Evolutionary conservation across 1,284 basidiomycete genomes (phyloP), one percentile per base, ranked within the genome.

Genomic region (Heliocybe sulcata): DNA sequence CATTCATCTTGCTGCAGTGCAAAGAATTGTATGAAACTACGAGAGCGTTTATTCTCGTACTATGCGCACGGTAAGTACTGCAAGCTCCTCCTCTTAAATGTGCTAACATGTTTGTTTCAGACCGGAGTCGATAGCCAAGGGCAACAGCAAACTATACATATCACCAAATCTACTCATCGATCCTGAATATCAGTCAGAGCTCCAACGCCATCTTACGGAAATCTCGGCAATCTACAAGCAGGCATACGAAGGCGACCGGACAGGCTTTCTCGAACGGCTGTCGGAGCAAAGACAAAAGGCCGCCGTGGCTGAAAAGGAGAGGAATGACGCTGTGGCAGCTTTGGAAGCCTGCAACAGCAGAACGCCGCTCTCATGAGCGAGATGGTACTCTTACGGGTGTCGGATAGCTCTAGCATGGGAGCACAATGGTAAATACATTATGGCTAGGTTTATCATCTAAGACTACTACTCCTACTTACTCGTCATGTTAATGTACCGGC

Each of bases 401-500:
- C 11, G 45, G 45, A 47, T 47, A 47, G 23, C 20, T 20, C 19
- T 10, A 9, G 23, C 9, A 47, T 47, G 23, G 10, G 11, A 25
- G 9, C 10, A 19, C 19, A 20, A 19, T 19, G 19, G n/a, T 20
- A 47, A 9, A 47, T 25, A 47, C 9, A 25, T 9, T 47, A 47
- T 47, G 9, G 9, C 19, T 25, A 9, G n/a, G 20, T 47, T 10
- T 19, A 20, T 10, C 19, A 10, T 47, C n/a, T n/a, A n/a, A n/a
- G n/a, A n/a, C 19, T 25, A 19, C 20, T 25, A 9, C 45, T 20
- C 11, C 9, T 20, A 10, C 10, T 9, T 47, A 47, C 9, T 47
- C 23, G 19, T 48, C 45, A 54, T 51, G 20, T 9, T 22, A 26
- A 23, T 35, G 19, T 16, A 35, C 59, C 45, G 50, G 16, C 42